Base-by-base conservation (phyloP, 768 basidiomycete species). In the Cystobasidium ongulense region DNA sequence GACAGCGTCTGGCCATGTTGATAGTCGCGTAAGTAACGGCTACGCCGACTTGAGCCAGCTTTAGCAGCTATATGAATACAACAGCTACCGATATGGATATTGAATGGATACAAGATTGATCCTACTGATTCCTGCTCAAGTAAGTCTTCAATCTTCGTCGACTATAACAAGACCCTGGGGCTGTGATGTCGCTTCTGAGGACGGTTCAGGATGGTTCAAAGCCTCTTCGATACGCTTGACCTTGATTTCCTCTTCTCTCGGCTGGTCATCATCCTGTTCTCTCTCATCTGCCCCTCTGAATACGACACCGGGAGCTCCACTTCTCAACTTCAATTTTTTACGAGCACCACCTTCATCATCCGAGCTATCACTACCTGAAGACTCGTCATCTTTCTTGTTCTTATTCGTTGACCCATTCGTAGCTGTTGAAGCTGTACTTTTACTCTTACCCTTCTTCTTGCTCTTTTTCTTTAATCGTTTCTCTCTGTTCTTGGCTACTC, bases 401-500 rank as follows among this genome's bases (percentile, higher is more conserved):
- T 53, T 25, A 29, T 31, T 31, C 25, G 23, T 27, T n/a, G 33
- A 23, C 21, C 39, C 53, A 41, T 76, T 57, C 13, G 38, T 46
- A 75, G 10, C 62, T 23, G n/a, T 43, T 25, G 52, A 52, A 18
- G 35, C 63, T 11, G n/a, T 63, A 17, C n/a, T n/a, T 62, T 76
- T 76, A 43, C 63, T 62, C 29, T 73, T 73, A 21, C 21, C 25
- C 38, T 75, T 75, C 4, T 0, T 10, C 63, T 87, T 83, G 76
- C 86, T 89, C 81, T 94, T 98, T 84, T 92, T 91, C 85, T 95
- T 96, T 81, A 89, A 90, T 54, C 96, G 84, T 81, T 90, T 97
- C 18, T 90, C 90, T 23, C 96, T 86, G 81, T 99, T 99, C 83
- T 93, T 98, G 15, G 91, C 88, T 0, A 95, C 97, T 83, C 93